Base-by-base conservation (phyloP, 768 basidiomycete genomes). In the Wakefieldia striispora region DNA sequence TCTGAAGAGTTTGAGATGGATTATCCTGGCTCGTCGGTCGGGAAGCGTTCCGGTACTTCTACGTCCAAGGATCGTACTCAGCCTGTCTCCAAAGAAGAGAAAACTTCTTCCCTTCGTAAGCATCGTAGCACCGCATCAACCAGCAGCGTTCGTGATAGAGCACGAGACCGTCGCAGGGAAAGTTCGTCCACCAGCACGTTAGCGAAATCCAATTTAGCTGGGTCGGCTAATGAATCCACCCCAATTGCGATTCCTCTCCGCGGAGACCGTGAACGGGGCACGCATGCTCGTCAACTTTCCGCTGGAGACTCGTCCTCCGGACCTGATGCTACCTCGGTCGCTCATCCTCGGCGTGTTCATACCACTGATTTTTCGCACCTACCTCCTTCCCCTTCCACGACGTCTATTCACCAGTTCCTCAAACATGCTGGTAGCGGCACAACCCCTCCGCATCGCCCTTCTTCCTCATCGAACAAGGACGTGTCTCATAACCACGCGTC, bases 361-460 rank as follows among this genome's bases (percentile, higher is more conserved):
- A 75, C 80, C 42, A 84, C 77, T 7, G 92, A 94, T 66, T 93
- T 91, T 68, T 91, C 93, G 1, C 90, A 91, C 62, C 75, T 95
- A 4, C 92, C 92, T 12, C 90, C 94, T 13, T 94, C 92, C 13
- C 92, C 92, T 17, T 91, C 92, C 2, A 83, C 90, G n/a, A 84
- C 88, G 6, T 89, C 89, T 6, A 92, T 94, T 49, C 86, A 91
- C 51, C 88, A 91, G 56, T 84, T 94, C 60, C 71, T 92, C 51
- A 78, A 81, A 47, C 80, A 84, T 49, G 70, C 78, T 4, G 67
- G 74, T 37, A 73, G 65, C 33, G 68, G 70, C 8, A 66, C 71
- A 21, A 58, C 69, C 14, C 64, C 74, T 1, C 68, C 69, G 1
- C 64, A 66, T 40, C 66, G 54, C 13, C 65, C 68, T 12, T 55